Base-by-base conservation (phyloP, 768 basidiomycete species). In the Rhodotorula toruloides region DNA sequence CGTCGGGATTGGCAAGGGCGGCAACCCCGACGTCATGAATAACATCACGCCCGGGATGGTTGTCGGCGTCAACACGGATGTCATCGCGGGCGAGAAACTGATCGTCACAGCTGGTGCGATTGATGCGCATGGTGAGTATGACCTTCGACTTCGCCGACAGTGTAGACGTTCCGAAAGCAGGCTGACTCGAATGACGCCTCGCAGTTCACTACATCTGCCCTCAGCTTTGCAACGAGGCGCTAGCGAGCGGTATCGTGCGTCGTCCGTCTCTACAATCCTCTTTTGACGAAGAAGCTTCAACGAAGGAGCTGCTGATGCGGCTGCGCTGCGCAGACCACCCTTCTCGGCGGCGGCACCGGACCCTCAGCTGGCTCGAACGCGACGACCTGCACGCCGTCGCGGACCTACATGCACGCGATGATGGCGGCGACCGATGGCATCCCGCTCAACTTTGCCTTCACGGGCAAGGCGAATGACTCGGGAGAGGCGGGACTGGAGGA, bases 321-420 rank as follows among this genome's bases (percentile, higher is more conserved):
- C 29, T n/a, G 42, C n/a, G 21, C 60, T 29, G 91, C 91, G 6
- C 89, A 87, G 50, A 98, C 94, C 4, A 97, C 92, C 2, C 84
- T 97, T 83, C 86, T 98, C 58, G 94, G 94, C 19, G 94, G 94
- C 19, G 94, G 96, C 3, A 98, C 96, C 0, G 96, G 96, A 27
- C 96, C 96, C 0, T 85, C 85, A 53, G 87, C 90, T 0, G 89
- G 90, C 29, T 86, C 91, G 36, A 88, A 85, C 70, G 94, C 94
- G 40, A 98, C 96, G 59, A 93, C 96, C 0, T 97, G 94, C 75
- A 98, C 96, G 0, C 83, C 91, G 0, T 89, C 87, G 70, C 86
- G 86, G 34, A 93, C 89, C 77, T 91, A 94, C 76, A 86, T 99
- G 82, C 81, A 82, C 52, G 84, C 86, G 54, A 98, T 98, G 94